phyloP scores from a whole-genome alignment of 2,329 filamentous ascomycete species.

The Chaetomium sp. region DNA sequence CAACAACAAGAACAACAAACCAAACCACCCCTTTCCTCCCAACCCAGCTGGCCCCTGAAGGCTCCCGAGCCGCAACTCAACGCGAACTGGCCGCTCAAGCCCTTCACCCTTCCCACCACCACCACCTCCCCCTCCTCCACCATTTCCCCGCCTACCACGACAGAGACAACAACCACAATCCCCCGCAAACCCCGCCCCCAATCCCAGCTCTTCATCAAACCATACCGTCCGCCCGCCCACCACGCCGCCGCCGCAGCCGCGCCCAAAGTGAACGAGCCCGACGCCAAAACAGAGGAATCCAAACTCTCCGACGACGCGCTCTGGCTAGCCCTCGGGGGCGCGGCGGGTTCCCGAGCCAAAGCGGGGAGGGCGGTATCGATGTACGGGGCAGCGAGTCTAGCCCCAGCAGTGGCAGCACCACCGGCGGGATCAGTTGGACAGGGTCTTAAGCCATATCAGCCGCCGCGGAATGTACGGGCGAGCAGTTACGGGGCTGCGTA shows the following conservation, averaged over 20 bases:
- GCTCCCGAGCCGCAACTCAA: background rate
- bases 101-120: too few species aligned
- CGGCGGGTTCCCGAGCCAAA: too few species aligned
- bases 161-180: background rate
- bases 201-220: background rate
- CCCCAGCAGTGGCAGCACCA: background rate
- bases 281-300: too few species aligned
- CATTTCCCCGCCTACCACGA: too few species aligned
- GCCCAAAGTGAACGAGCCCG: too few species aligned
- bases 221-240: background rate
- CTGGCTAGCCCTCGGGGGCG: constrained; percentile 13
- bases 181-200: background rate
- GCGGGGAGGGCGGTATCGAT: too few species aligned
- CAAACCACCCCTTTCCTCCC: background rate
- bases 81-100: background rate
- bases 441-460: too few species aligned
- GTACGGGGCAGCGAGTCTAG: too few species aligned
- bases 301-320: constrained; percentile 1
- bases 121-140: too few species aligned
- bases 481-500: background rate
- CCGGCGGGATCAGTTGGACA: background rate
- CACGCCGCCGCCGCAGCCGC: background rate
- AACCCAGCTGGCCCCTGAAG: constrained; percentile 3
- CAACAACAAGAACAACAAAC: background rate
- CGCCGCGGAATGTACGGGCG: background rate